These are phyloP conservation scores for Trichoderma polysporum DNA, from an alignment of 2,329 filamentous ascomycete genomes.

Conservation along the genomic window DNA sequence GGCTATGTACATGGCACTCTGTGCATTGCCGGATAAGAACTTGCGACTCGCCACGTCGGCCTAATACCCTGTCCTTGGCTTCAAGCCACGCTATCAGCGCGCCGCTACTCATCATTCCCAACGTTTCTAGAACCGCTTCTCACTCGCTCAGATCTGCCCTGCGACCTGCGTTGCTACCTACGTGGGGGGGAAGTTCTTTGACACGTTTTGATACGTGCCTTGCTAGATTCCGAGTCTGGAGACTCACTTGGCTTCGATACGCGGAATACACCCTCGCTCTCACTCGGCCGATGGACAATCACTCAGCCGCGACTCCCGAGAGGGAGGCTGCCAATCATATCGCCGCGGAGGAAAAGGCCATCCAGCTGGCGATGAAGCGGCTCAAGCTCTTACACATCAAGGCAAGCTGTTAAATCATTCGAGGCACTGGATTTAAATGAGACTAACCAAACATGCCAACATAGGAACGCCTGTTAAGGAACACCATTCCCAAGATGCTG, in stretches of 20 bases:
- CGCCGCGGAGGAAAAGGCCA: slow-evolving; percentile 48
- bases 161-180: background rate
- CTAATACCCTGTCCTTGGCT: background rate
- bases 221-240: background rate
- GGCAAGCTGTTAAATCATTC: slow-evolving; percentile 35
- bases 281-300: slow-evolving; percentile 15
- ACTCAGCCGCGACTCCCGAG: slow-evolving; percentile 26
- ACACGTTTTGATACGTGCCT: background rate
- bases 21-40: too few relatives aligned
- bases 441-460: slow-evolving; percentile 24
- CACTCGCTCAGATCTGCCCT: slow-evolving; percentile 13
- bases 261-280: background rate
- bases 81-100: background rate
- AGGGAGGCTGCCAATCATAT: slow-evolving; percentile 31
- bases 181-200: slow-evolving; percentile 4
- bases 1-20: background rate
- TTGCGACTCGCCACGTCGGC: too few relatives aligned
- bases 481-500: slow-evolving; percentile 40
- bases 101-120: slow-evolving; percentile 15
- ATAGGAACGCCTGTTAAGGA: slow-evolving; percentile 37
- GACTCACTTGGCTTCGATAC: background rate
- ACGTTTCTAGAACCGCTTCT: slow-evolving; percentile 18
- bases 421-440: background rate
- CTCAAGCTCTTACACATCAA: slow-evolving; percentile 57
- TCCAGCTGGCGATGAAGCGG: slow-evolving; percentile 50